Base-by-base conservation (phyloP, 2,329 filamentous ascomycete genomes). In the Botrytis galanthina region DNA sequence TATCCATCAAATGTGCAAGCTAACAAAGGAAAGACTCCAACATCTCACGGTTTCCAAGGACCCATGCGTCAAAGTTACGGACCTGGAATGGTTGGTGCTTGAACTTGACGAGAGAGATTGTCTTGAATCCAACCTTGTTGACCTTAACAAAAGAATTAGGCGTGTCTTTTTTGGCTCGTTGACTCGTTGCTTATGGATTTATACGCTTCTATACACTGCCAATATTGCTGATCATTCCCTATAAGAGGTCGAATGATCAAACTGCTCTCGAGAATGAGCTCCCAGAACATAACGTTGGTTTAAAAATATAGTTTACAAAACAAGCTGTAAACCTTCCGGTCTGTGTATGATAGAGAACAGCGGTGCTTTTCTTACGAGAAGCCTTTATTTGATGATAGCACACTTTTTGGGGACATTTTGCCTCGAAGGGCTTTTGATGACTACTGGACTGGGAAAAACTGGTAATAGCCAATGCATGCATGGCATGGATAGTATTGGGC, bases 71-170 rank as follows among this genome's bases (percentile, higher is more conserved):
- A 77, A 63, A 86, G 84, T 79, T 89, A 89, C 78, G 87, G 88
- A 42, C 85, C 87, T 72, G 87, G 87, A 72, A 88, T 88, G 85
- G 86, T 88, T 73, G 86, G 86, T 74, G 87, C 85, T 80, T 90
- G 78, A 81, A 59, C 18, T 66, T 16, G 61, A 68, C 66, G 51
- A 68, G 46, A 68, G 48, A 73, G 63, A 70, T 57, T 70, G 32
- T 73, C 59, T 54, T 51, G 20, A 37, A 37, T 44, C 64, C 22
- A 39, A 57, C 20, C 20, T 69, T 72, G 32, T 51, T 61, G 22
- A 67, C n/a, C 37, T 22, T 22, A 42, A 42, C n/a, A 32, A 72
- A 59, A 66, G 54, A 67, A 61, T 35, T 26, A 20, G 14, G 51
- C 39, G 39, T 68, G 42, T 61, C n/a, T 57, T 51, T 29, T 54